Evolutionary conservation across 257 asterid species (phyloP).

Genomic region (Nicotiana tomentosiformis): DNA sequence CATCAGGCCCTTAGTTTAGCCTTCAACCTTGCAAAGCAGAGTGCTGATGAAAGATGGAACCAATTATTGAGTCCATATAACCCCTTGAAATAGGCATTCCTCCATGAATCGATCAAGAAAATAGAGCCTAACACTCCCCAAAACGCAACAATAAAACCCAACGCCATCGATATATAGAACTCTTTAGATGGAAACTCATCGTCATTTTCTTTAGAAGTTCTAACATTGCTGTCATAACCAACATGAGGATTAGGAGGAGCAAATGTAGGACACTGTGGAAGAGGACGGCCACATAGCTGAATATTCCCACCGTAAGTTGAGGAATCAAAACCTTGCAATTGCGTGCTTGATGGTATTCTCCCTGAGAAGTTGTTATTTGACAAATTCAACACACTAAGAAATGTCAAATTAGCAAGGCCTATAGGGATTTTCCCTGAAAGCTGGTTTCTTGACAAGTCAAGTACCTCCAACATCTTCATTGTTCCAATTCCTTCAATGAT

Average conservation of each 20-base stretch:
- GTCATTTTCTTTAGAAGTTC: background rate
- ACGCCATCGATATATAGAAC: background rate
- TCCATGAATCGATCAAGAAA: conserved; percentile 17
- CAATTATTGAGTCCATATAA: background rate
- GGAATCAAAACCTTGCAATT: conserved; percentile 23
- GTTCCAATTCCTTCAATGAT: conserved; percentile 21
- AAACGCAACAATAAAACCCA: conserved; percentile 28
- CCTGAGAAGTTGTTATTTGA: conserved; percentile 28
- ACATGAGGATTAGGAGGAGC: background rate
- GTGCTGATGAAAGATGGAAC: background rate
- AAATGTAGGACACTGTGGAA: background rate
- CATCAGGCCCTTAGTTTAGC: background rate
- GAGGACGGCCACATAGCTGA: conserved; percentile 24
- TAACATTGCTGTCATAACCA: background rate
- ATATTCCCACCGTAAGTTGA: conserved; percentile 25
- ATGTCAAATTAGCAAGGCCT: conserved; percentile 2
- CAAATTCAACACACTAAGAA: conserved; percentile 22
- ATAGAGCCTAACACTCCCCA: conserved; percentile 24
- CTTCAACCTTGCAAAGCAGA: background rate
- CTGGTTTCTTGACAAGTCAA: conserved; percentile 17
- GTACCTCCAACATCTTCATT: conserved; percentile 11
- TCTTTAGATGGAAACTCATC: conserved; percentile 5
- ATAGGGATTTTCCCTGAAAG: conserved; percentile 1
- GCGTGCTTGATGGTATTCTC: conserved; percentile 26
- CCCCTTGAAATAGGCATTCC: background rate